Conservation (phyloP, 2,329 filamentous ascomycete genomes). For the Phialemoniopsis sp. region DNA sequence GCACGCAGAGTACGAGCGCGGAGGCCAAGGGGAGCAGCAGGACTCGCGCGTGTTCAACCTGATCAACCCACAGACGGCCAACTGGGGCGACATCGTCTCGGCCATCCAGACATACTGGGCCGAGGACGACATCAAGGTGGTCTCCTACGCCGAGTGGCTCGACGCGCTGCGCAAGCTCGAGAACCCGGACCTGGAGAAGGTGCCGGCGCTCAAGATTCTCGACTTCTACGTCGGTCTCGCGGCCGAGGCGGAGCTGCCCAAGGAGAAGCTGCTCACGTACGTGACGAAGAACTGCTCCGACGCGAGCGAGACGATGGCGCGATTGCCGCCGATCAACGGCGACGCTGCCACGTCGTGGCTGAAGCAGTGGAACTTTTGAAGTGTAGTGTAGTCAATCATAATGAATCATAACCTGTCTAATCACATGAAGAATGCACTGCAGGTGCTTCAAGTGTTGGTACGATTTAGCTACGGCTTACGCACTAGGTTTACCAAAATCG, state of each 20-base stretch:
- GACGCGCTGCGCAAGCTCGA: background rate
- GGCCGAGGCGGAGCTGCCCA: background rate
- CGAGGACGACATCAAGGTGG: background rate
- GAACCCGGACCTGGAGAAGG: background rate
- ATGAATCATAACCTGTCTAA: too few relatives aligned
- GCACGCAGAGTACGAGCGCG: background rate
- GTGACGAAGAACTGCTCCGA: slow-evolving; percentile 3
- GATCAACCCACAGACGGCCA: too few relatives aligned
- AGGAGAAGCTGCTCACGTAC: background rate
- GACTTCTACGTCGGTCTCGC: background rate
- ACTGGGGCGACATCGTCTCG: too few relatives aligned
- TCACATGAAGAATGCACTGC: too few relatives aligned
- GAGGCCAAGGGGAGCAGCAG: background rate
- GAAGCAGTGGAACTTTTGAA: background rate
- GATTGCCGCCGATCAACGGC: background rate
- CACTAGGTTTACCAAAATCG: too few relatives aligned
- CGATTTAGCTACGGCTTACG: too few relatives aligned
- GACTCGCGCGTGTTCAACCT: too few relatives aligned
- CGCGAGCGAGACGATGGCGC: background rate
- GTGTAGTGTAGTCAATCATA: too few relatives aligned
- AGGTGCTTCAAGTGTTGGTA: too few relatives aligned
- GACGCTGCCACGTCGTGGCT: background rate
- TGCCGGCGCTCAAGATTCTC: background rate
- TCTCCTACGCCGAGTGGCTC: background rate
- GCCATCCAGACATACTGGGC: too few relatives aligned